Evolutionary conservation across 352 stramenopile species (phyloP).

Genomic region (Thalassiosira sp.): DNA sequence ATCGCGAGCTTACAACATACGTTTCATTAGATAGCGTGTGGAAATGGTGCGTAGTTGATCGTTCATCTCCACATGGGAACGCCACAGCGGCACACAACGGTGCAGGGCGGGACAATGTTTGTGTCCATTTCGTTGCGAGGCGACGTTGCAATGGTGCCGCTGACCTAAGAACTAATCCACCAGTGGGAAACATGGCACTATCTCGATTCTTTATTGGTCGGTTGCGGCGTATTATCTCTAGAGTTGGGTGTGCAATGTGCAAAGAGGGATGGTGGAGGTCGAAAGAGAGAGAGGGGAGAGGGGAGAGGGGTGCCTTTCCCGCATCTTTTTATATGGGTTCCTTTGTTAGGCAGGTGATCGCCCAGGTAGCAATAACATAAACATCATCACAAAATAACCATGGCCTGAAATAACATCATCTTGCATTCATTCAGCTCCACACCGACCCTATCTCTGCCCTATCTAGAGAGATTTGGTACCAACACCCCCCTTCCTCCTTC

Average conservation of each 20-base stretch:
- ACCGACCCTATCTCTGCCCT: too few relatives aligned
- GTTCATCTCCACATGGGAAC: neutral
- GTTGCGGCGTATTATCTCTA: neutral
- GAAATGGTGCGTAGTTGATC: neutral
- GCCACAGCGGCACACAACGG: neutral
- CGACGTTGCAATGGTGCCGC: neutral
- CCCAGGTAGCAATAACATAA: too few relatives aligned
- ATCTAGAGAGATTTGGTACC: too few relatives aligned
- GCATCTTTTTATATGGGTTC: too few relatives aligned
- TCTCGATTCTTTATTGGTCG: neutral
- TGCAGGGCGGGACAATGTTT: neutral
- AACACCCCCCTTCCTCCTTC: too few relatives aligned
- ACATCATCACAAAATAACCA: too few relatives aligned
- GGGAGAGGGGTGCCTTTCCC: too few relatives aligned
- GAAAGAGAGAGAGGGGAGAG: neutral
- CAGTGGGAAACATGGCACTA: neutral
- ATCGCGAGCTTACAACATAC: neutral
- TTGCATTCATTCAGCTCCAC: too few relatives aligned
- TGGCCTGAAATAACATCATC: too few relatives aligned
- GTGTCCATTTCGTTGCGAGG: neutral
- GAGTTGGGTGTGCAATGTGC: too few relatives aligned
- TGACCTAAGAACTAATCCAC: neutral
- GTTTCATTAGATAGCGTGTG: neutral
- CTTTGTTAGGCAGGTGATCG: too few relatives aligned
- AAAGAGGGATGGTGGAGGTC: too few relatives aligned